Conservation (phyloP, 495 filamentous ascomycete species). For the Hamigera avellanea region DNA sequence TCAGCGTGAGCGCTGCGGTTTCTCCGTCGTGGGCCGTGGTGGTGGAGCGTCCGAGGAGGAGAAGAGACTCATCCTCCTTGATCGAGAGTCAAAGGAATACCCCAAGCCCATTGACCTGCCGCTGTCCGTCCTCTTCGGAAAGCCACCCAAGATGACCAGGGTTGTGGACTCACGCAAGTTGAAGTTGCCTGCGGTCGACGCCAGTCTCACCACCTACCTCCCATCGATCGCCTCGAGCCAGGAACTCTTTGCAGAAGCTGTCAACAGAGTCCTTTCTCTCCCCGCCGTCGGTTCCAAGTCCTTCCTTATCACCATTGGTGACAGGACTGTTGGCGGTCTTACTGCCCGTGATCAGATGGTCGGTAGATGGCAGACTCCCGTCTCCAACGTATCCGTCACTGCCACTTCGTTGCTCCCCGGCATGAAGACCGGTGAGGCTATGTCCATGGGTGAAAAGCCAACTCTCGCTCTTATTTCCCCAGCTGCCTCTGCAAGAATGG, state of each 20-base stretch:
- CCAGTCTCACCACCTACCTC: conserved; percentile 48
- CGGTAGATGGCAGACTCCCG: conserved; percentile 91
- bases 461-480: conserved; percentile 82
- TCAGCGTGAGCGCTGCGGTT: conserved; percentile 79
- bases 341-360: conserved; percentile 91
- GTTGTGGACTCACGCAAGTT: conserved; percentile 65
- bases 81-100: conserved; percentile 66
- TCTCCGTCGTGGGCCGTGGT: conserved; percentile 81
- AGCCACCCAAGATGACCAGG: conserved; percentile 72
- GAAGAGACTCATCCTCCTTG: conserved; percentile 65
- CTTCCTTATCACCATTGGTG: conserved; percentile 94
- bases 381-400: conserved; percentile 88
- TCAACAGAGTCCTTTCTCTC: conserved; percentile 68
- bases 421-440: conserved; percentile 77
- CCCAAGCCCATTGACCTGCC: conserved; percentile 81
- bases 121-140: conserved; percentile 85
- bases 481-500: conserved; percentile 91
- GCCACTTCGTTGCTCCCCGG: conserved; percentile 63
- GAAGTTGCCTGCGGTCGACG: conserved; percentile 60
- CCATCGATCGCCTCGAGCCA: conserved; percentile 44
- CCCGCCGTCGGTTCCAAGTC: conserved; percentile 90
- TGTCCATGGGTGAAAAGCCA: conserved; percentile 95
- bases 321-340: conserved; percentile 82
- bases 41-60: conserved; percentile 48
- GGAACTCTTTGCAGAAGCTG: conserved; percentile 61